Evolutionary conservation across 176 grass and related monocot species (phyloP).

Genomic region (Melocanna baccifera): DNA sequence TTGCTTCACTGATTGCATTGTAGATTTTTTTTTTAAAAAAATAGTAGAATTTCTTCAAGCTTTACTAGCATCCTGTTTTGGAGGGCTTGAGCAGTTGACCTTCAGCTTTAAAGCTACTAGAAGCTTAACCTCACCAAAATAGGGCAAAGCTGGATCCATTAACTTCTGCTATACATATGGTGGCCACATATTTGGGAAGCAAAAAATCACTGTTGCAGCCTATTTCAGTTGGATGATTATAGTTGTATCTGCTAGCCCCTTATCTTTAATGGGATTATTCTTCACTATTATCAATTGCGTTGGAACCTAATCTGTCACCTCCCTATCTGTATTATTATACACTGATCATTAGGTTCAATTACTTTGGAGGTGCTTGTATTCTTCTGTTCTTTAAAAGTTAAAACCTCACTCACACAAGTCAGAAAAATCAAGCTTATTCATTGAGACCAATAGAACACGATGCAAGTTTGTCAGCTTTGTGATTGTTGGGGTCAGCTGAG

Average conservation of each 20-base stretch:
- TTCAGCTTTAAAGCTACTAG: background rate
- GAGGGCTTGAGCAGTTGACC: background rate
- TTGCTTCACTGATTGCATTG: constrained; percentile 3
- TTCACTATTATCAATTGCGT: background rate
- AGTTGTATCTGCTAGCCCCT: background rate
- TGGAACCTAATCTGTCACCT: background rate
- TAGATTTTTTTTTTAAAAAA: background rate
- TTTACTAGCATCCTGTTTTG: background rate
- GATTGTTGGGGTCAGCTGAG: background rate
- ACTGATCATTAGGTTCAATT: background rate
- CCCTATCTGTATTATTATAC: background rate
- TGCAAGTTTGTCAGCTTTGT: constrained; percentile 15
- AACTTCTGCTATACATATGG: background rate
- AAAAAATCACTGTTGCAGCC: background rate
- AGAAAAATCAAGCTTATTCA: background rate
- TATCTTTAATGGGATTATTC: background rate
- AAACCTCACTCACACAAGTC: background rate
- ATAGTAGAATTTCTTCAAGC: background rate
- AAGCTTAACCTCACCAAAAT: background rate
- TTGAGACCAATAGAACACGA: background rate
- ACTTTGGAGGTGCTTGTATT: background rate
- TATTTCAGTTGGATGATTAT: background rate
- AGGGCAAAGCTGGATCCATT: background rate
- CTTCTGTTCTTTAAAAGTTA: constrained; percentile 17
- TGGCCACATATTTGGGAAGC: background rate